These are phyloP conservation scores for Talaromyces stipitatus DNA, from an alignment of 495 filamentous ascomycete genomes.

Conservation along the genomic window DNA sequence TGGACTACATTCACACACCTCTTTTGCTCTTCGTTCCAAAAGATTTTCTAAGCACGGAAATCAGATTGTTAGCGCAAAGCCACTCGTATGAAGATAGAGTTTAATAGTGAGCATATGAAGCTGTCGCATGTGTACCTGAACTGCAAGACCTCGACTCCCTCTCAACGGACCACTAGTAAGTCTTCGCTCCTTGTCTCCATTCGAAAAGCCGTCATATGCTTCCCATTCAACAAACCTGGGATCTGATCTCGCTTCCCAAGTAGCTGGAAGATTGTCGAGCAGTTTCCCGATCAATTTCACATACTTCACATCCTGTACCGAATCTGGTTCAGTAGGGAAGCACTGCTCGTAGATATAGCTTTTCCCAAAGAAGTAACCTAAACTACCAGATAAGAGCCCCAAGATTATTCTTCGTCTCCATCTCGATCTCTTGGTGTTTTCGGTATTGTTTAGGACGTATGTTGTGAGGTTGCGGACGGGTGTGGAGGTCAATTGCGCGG, in stretches of 20 bases:
- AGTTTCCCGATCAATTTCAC: constrained; percentile 17
- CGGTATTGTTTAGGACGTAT: constrained; percentile 9
- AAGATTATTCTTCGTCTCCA: constrained; percentile 36
- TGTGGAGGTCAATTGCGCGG: constrained; percentile 5
- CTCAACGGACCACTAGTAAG: constrained; percentile 33
- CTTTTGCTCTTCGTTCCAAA: constrained; percentile 43
- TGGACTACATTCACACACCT: constrained; percentile 49
- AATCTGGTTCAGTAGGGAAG: constrained; percentile 25
- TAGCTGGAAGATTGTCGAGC: constrained; percentile 42
- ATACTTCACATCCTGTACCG: constrained; percentile 18
- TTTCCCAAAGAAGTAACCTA: constrained; percentile 21
- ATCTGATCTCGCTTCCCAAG: constrained; percentile 43
- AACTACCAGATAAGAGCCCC: constrained; percentile 24
- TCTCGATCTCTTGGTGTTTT: constrained; percentile 14
- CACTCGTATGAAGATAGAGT: neutral
- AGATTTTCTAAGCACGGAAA: constrained; percentile 30
- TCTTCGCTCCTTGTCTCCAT: constrained; percentile 25
- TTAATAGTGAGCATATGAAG: neutral
- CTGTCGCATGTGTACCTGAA: constrained; percentile 27
- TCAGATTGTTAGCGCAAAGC: constrained; percentile 18
- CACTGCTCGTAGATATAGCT: constrained; percentile 19
- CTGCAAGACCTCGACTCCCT: constrained; percentile 30
- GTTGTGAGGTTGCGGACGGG: constrained; percentile 17
- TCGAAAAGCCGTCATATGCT: constrained; percentile 45
- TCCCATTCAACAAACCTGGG: constrained; percentile 44